Percentiles rank a stretch among this genome's conserved stretches.
phyloP scores from a whole-genome alignment of 208 protist genomes.

The Kentomonas sorsogonicus region DNA sequence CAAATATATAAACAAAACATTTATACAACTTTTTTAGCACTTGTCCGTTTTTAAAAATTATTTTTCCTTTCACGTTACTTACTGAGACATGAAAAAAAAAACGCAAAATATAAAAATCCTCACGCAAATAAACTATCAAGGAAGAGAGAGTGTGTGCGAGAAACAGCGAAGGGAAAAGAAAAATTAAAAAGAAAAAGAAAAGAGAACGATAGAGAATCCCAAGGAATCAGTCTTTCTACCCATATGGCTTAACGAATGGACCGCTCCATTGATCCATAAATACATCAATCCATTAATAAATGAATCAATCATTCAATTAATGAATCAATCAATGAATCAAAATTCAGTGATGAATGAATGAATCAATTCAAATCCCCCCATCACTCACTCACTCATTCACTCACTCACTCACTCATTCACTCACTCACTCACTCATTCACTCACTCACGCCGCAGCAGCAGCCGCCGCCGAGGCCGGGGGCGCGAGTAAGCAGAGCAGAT shows the following conservation, averaged over 20 bases:
- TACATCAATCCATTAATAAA: background rate
- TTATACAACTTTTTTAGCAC: background rate
- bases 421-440: background rate
- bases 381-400: background rate
- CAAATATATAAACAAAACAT: background rate
- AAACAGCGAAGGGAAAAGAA: no score
- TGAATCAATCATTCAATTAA: background rate
- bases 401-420: background rate
- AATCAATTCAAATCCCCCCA: background rate
- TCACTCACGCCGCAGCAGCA: background rate
- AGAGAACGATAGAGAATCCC: background rate
- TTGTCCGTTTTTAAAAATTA: background rate
- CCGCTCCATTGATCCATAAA: background rate
- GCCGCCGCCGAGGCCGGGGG: background rate
- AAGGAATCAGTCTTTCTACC: background rate
- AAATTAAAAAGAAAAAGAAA: constrained; percentile 13
- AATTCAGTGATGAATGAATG: background rate
- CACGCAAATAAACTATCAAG: no score
- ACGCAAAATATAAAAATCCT: background rate
- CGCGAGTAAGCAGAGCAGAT: constrained; percentile 8
- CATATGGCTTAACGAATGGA: background rate
- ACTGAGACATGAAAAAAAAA: background rate
- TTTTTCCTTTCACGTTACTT: background rate
- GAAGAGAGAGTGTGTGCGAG: no score
- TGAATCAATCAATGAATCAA: background rate